Conservation (phyloP, 169 alveolate species). For the Cryptosporidium muris region DNA sequence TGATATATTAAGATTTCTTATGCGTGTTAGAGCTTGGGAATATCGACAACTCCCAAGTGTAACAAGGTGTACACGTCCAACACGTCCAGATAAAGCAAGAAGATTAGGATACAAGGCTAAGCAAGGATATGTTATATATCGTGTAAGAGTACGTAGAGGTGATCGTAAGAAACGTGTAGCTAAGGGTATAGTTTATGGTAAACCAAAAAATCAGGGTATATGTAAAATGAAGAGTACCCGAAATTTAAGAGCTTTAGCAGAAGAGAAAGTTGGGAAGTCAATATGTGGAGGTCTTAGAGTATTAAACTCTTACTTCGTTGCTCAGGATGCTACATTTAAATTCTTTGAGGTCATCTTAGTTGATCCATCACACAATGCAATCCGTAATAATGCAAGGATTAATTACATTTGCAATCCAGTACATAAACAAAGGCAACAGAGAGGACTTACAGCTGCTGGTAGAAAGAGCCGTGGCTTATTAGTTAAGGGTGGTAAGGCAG, state of each 20-base stretch:
- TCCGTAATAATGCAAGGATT: conserved; percentile 97
- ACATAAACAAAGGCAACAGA: conserved; percentile 98
- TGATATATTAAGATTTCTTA: conserved; percentile 97
- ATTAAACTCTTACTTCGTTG: conserved; percentile 99
- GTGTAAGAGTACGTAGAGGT: conserved; percentile 99
- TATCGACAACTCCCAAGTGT: conserved; percentile 97
- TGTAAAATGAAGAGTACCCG: conserved; percentile 95
- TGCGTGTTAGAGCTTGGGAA: conserved; percentile 99
- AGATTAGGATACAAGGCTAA: conserved; percentile 99
- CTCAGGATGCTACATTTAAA: conserved; percentile 98
- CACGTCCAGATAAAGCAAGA: conserved; percentile 98
- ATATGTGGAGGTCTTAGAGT: conserved; percentile 95
- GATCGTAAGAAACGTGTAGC: conserved; percentile 98
- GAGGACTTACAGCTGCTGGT: conserved; percentile 96
- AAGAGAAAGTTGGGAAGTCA: conserved; percentile 97
- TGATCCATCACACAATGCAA: conserved; percentile 98
- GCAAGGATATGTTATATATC: conserved; percentile 98
- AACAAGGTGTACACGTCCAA: conserved; percentile 93
- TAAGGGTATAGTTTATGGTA: conserved; percentile 99
- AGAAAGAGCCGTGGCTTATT: conserved; percentile 90
- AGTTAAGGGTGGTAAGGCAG: conserved; percentile 93
- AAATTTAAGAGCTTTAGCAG: conserved; percentile 97
- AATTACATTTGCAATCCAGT: conserved; percentile 97
- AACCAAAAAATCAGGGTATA: conserved; percentile 97
- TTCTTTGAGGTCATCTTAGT: conserved; percentile 97